These are phyloP conservation scores for Nepenthes gracilis DNA, from an alignment of 148 eudicot species.

Conservation along the genomic window DNA sequence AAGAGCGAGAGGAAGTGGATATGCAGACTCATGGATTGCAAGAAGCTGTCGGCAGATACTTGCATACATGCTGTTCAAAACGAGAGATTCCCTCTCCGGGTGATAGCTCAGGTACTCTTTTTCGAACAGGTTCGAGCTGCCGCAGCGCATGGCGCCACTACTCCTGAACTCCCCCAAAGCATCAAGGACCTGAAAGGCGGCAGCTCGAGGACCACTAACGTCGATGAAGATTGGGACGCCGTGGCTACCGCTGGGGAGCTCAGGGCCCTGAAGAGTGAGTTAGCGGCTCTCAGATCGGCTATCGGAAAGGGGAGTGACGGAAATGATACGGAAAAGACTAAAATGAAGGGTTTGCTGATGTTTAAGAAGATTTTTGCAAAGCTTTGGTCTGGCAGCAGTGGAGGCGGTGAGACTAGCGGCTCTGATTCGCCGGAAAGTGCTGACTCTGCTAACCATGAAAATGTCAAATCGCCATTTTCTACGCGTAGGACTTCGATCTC, in stretches of 20 bases:
- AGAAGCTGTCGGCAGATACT: conserved; percentile 88
- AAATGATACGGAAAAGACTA: conserved; percentile 28
- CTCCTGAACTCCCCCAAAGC: conserved; percentile 73
- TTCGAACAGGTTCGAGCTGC: conserved; percentile 87
- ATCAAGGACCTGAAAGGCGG: conserved; percentile 48
- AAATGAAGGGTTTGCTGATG: conserved; percentile 54
- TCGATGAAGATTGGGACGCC: conserved; percentile 87
- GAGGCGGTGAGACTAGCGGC: conserved; percentile 46
- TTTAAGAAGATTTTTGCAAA: conserved; percentile 63
- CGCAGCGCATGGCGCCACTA: conserved; percentile 81
- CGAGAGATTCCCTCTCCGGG: conserved; percentile 83
- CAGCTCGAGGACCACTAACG: conserved; percentile 51
- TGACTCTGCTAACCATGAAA: conserved; percentile 46
- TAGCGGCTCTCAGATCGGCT: conserved; percentile 62
- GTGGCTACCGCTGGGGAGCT: conserved; percentile 76
- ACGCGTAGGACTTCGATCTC: conserved; percentile 56
- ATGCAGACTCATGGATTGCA: conserved; percentile 87
- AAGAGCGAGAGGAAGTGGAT: conserved; percentile 85
- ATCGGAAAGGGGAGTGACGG: conserved; percentile 21
- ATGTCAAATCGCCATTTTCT: conserved; percentile 32
- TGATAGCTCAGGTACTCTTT: conserved; percentile 85
- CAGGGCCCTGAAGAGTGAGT: conserved; percentile 58
- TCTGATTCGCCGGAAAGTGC: conserved; percentile 77
- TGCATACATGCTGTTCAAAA: conserved; percentile 94
- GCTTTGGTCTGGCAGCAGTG: conserved; percentile 61